phyloP scores from a whole-genome alignment of 148 eudicot genomes.

The Vaccinium macrocarpon region DNA sequence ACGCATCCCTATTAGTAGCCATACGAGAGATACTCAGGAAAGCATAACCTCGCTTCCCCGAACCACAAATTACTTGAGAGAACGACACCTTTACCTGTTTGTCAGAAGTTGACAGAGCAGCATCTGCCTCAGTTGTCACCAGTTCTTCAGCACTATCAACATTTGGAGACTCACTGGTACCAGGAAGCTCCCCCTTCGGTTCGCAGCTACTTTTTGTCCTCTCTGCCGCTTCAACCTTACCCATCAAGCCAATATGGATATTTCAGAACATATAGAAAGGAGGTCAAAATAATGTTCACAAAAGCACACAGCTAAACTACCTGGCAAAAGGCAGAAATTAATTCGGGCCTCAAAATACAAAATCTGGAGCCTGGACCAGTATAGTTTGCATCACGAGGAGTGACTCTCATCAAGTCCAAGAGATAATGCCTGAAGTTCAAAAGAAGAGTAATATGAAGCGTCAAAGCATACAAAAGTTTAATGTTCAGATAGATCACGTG shows the following conservation, averaged over 20 bases:
- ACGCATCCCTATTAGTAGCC: no score
- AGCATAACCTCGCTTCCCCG: no score
- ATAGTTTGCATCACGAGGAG: conserved; percentile 99
- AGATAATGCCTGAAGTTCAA: conserved; percentile 79
- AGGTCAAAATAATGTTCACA: background rate
- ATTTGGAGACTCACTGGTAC: conserved; percentile 36
- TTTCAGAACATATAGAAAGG: conserved; percentile 6
- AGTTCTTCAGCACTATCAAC: conserved; percentile 35
- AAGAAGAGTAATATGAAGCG: background rate
- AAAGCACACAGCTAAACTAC: conserved; percentile 31
- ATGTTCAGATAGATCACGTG: background rate
- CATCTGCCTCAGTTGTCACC: conserved; percentile 24
- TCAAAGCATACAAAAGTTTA: background rate
- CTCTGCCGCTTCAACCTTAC: conserved; percentile 63
- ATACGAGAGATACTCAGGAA: no score
- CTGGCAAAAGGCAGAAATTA: conserved; percentile 77
- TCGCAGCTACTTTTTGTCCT: conserved; percentile 29
- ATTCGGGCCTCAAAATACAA: conserved; percentile 92
- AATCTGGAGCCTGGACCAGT: conserved; percentile 86
- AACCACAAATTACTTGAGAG: background rate
- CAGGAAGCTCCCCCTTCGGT: conserved; percentile 31
- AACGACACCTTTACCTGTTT: conserved; percentile 36
- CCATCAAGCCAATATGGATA: conserved; percentile 13
- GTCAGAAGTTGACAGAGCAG: conserved; percentile 22
- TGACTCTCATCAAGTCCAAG: conserved; percentile 97